These are phyloP conservation scores for Pyrenophora seminiperda DNA, from an alignment of 2,329 filamentous ascomycete genomes.

Conservation along the genomic window DNA sequence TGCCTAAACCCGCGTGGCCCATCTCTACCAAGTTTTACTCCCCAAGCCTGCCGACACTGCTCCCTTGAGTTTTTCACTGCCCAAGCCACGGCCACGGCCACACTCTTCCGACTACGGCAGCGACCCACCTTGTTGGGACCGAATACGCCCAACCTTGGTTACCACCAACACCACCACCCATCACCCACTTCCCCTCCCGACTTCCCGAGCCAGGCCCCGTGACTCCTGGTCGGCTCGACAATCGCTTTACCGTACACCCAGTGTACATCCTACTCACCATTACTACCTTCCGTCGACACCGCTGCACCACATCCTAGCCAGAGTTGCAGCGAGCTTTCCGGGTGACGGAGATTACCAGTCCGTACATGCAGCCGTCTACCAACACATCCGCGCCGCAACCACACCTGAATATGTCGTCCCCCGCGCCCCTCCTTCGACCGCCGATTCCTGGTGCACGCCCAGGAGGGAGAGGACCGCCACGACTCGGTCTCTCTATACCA, in stretches of 20 bases:
- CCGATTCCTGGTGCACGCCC: constrained; percentile 72
- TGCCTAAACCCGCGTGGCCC: constrained; percentile 21
- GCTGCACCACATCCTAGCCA: not conserved
- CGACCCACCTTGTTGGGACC: constrained; percentile 36
- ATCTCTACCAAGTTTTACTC: constrained; percentile 1
- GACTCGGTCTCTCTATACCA: constrained; percentile 87
- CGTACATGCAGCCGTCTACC: constrained; percentile 35
- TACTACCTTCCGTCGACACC: too few species aligned
- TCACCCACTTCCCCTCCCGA: constrained; percentile 23
- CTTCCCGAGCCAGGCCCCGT: constrained; percentile 12
- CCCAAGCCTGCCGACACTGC: not conserved
- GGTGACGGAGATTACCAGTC: constrained; percentile 1
- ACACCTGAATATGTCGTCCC: constrained; percentile 68
- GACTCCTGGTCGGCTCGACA: constrained; percentile 1
- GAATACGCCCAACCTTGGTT: constrained; percentile 30
- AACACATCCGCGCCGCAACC: constrained; percentile 30
- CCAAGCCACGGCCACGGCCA: constrained; percentile 19
- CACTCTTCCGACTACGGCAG: constrained; percentile 39
- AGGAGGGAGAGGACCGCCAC: constrained; percentile 69
- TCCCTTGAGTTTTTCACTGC: not conserved
- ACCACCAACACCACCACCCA: constrained; percentile 23
- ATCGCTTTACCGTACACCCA: not conserved
- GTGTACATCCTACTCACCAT: constrained; percentile 2
- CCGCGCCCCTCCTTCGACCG: constrained; percentile 80
- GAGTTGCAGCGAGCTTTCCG: not conserved